phyloP scores from a whole-genome alignment of 495 filamentous ascomycete genomes.

The Arthonia radiata region DNA sequence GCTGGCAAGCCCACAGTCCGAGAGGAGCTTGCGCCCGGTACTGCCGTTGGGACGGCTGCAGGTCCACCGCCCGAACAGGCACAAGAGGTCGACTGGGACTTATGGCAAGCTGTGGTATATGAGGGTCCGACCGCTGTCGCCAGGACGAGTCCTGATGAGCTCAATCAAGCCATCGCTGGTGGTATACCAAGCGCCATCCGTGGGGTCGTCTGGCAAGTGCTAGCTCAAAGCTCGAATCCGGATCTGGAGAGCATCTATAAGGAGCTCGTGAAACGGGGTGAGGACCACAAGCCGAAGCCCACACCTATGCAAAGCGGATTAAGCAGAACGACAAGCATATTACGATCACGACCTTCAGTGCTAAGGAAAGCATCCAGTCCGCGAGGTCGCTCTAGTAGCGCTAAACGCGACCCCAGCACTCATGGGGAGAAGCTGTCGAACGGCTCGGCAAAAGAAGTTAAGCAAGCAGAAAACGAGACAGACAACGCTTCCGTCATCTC shows the following conservation, averaged over 20 bases:
- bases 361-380: too few species aligned
- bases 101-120: conserved; percentile 91
- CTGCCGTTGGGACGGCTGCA: conserved; percentile 48
- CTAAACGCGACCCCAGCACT: too few species aligned
- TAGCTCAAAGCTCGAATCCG: conserved; percentile 79
- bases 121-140: conserved; percentile 72
- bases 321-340: too few species aligned
- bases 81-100: conserved; percentile 73
- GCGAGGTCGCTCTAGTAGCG: too few species aligned
- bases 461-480: too few species aligned
- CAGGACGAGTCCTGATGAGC: conserved; percentile 58
- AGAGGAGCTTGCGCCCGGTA: conserved; percentile 42
- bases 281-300: conserved; percentile 37
- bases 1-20: not conserved
- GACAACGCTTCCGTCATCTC: too few species aligned
- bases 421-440: too few species aligned
- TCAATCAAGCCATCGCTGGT: conserved; percentile 72
- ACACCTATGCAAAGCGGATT: too few species aligned
- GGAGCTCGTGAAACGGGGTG: conserved; percentile 57
- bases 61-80: conserved; percentile 44
- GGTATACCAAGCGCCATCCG: conserved; percentile 88
- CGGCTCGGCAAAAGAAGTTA: too few species aligned
- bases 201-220: conserved; percentile 91
- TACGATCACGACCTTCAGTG: too few species aligned
- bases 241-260: conserved; percentile 73